phyloP scores from a whole-genome alignment of 345 rosid species.

The Clarkia xantiana region DNA sequence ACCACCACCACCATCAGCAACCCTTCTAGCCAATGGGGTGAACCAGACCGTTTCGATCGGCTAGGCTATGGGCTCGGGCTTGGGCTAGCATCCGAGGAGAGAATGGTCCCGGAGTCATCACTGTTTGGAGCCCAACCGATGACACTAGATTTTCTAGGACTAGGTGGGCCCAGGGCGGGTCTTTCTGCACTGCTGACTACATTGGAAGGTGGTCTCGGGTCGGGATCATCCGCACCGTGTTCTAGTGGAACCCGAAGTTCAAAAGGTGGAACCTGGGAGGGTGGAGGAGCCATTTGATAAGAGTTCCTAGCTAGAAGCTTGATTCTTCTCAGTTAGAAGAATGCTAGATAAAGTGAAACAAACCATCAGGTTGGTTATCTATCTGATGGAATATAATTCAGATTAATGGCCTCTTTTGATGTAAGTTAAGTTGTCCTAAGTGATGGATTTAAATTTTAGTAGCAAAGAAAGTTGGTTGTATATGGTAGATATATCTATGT shows the following conservation, averaged over 20 bases:
- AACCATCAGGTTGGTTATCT: no score
- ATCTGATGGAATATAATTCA: no score
- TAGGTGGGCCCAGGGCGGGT: conserved; percentile 19
- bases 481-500: no score
- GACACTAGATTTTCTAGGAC: conserved; percentile 57
- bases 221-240: conserved; percentile 15
- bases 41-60: neutral
- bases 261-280: no score
- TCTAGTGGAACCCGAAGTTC: neutral
- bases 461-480: no score
- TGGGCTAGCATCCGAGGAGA: conserved; percentile 17
- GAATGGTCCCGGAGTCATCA: conserved; percentile 23
- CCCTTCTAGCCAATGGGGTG: neutral
- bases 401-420: no score
- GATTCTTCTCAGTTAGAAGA: no score
- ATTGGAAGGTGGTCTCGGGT: conserved; percentile 26
- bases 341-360: no score
- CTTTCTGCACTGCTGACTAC: conserved; percentile 42
- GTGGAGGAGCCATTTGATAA: no score
- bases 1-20: neutral
- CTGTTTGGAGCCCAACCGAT: conserved; percentile 38
- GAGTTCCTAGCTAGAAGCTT: no score
- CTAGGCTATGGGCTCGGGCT: conserved; percentile 26
- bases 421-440: no score
- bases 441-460: no score